Percentiles rank a stretch among this genome's conserved stretches.
Conservation (phyloP, 441 rosid genomes). For the Raphanus hybrid region DNA sequence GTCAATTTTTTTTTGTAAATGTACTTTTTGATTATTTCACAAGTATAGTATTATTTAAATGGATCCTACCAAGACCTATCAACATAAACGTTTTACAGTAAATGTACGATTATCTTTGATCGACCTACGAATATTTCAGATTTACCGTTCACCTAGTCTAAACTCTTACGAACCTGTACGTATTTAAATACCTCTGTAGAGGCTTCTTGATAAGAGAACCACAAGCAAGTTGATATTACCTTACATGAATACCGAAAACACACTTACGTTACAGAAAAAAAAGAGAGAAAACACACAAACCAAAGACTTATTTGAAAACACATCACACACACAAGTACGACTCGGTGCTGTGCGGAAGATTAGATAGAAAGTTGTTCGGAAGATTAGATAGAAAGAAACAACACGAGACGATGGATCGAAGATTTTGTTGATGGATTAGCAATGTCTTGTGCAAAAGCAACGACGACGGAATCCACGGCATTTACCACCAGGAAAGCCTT, state of each 20-base stretch:
- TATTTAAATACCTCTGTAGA: background rate
- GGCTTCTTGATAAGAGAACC: background rate
- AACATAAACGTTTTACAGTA: too few species aligned
- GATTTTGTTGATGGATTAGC: slow-evolving; percentile 5
- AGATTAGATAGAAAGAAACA: background rate
- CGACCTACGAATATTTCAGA: background rate
- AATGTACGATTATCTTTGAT: background rate
- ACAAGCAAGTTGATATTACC: background rate
- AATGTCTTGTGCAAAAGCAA: slow-evolving; percentile 14
- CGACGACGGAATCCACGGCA: slow-evolving; percentile 26
- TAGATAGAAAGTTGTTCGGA: slow-evolving; percentile 3
- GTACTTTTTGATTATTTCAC: too few species aligned
- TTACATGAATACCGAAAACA: slow-evolving; percentile 17
- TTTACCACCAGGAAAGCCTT: slow-evolving; percentile 6
- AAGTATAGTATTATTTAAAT: too few species aligned
- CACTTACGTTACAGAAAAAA: slow-evolving; percentile 5
- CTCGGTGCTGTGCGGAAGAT: slow-evolving; percentile 17
- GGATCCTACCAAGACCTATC: too few species aligned
- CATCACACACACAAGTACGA: slow-evolving; percentile 25
- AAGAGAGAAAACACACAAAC: background rate
- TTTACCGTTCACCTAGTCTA: slow-evolving; percentile 1
- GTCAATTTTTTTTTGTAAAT: too few species aligned
- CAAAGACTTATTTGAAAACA: slow-evolving; percentile 33
- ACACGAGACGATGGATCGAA: slow-evolving; percentile 4
- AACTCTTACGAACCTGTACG: background rate